These are phyloP conservation scores for Fagus crenata DNA, from an alignment of 306 rosid species.

Conservation along the genomic window DNA sequence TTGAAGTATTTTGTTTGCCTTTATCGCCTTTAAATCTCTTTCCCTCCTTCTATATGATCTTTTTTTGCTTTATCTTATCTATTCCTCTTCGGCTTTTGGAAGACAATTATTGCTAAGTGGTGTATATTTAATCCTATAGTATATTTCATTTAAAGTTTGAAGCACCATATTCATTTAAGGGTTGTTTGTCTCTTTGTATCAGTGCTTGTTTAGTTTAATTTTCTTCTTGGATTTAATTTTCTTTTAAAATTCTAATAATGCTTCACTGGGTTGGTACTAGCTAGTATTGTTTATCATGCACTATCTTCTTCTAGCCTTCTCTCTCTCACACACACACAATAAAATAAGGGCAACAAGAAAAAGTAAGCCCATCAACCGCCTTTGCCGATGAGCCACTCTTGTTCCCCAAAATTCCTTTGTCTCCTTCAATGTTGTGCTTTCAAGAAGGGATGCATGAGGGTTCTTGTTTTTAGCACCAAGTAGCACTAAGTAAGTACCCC, in stretches of 20 bases:
- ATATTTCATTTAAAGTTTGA: constrained; percentile 14
- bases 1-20: background rate
- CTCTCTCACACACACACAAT: no score
- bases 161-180: constrained; percentile 14
- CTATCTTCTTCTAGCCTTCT: background rate
- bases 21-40: constrained; percentile 1
- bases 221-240: background rate
- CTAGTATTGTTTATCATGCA: background rate
- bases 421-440: constrained; percentile 28
- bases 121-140: constrained; percentile 10
- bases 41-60: constrained; percentile 6
- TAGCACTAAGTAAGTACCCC: constrained; percentile 3
- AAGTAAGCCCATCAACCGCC: background rate
- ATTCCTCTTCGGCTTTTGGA: constrained; percentile 24
- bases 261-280: background rate
- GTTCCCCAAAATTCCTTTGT: constrained; percentile 47
- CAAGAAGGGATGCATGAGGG: constrained; percentile 34
- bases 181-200: constrained; percentile 26
- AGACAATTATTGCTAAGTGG: constrained; percentile 20
- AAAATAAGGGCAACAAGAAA: constrained; percentile 8
- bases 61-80: background rate
- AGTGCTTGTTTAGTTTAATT: background rate
- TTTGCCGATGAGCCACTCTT: constrained; percentile 19
- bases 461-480: constrained; percentile 30
- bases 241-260: constrained; percentile 1